Conservation (phyloP, 768 basidiomycete genomes). For the Lentinula lateritia region DNA sequence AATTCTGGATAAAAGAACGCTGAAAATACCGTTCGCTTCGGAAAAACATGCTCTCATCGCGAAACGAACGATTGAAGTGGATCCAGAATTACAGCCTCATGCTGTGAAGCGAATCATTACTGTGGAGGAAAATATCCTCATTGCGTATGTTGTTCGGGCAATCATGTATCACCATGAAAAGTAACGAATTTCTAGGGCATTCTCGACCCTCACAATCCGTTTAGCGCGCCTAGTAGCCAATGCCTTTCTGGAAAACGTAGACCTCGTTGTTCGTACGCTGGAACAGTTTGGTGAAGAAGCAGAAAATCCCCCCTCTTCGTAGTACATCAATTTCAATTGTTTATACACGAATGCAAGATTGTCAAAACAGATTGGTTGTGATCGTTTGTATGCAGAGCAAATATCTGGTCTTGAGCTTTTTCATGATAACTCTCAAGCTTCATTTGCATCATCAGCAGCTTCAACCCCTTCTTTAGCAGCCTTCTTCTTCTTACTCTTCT, state of each 20-base stretch:
- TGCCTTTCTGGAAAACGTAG: constrained; percentile 84
- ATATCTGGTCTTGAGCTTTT: background rate
- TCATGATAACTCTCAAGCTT: background rate
- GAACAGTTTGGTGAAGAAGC: constrained; percentile 75
- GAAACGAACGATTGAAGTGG: constrained; percentile 81
- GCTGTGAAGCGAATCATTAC: constrained; percentile 70
- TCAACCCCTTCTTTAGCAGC: constrained; percentile 51
- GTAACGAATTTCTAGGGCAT: constrained; percentile 41
- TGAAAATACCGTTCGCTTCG: constrained; percentile 76
- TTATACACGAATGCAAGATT: constrained; percentile 5
- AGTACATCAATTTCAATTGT: background rate
- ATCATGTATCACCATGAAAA: background rate
- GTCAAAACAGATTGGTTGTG: background rate
- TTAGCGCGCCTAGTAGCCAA: constrained; percentile 82
- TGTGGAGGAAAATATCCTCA: constrained; percentile 61
- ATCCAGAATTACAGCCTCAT: constrained; percentile 76
- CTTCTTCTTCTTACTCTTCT: constrained; percentile 90
- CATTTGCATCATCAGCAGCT: constrained; percentile 29
- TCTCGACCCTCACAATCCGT: constrained; percentile 75
- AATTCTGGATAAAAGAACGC: constrained; percentile 33
- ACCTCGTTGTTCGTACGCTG: constrained; percentile 79
- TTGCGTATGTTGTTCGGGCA: constrained; percentile 54
- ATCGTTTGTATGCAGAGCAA: background rate
- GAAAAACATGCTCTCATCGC: constrained; percentile 75
- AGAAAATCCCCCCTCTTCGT: constrained; percentile 15